Conservation (phyloP, 352 stramenopile genomes). For the Elongisporangium prolatum region DNA sequence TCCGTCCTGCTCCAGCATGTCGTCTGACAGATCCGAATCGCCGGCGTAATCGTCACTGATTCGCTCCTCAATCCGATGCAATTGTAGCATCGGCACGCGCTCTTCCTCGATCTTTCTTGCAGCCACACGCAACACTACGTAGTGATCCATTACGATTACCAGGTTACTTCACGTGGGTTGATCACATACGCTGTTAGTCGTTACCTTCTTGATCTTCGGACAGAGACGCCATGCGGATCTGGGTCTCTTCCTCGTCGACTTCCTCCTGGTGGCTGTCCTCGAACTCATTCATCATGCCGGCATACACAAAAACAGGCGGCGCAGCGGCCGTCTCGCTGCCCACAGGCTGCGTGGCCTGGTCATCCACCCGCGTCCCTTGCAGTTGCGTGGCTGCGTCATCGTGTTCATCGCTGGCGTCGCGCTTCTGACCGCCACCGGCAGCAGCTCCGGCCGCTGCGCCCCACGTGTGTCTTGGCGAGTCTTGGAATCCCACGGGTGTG, state of each 20-base stretch:
- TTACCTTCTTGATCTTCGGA: slow-evolving; percentile 50
- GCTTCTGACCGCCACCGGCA: slow-evolving; percentile 10
- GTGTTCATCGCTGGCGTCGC: slow-evolving; percentile 9
- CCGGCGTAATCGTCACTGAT: slow-evolving; percentile 22
- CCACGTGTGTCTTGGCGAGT: slow-evolving; percentile 41
- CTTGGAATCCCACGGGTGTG: slow-evolving; percentile 57
- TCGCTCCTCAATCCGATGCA: neutral
- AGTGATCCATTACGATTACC: slow-evolving; percentile 1
- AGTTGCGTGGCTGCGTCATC: slow-evolving; percentile 9
- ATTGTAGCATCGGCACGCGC: slow-evolving; percentile 20
- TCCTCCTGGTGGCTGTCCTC: slow-evolving; percentile 15
- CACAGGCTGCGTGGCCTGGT: slow-evolving; percentile 2
- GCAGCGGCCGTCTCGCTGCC: neutral
- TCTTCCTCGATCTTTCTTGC: slow-evolving; percentile 46
- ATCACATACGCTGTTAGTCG: neutral
- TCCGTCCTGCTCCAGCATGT: slow-evolving; percentile 68
- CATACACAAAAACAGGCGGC: slow-evolving; percentile 46
- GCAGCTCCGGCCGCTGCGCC: slow-evolving; percentile 15
- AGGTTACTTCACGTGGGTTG: neutral
- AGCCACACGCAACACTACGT: slow-evolving; percentile 2
- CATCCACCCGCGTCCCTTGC: slow-evolving; percentile 14
- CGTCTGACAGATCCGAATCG: slow-evolving; percentile 64
- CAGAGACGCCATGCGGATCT: slow-evolving; percentile 68
- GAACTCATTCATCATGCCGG: slow-evolving; percentile 14
- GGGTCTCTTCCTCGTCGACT: slow-evolving; percentile 76